Evolutionary conservation across 495 filamentous ascomycete species (phyloP).

Genomic region (Podospora pseudopauciseta): DNA sequence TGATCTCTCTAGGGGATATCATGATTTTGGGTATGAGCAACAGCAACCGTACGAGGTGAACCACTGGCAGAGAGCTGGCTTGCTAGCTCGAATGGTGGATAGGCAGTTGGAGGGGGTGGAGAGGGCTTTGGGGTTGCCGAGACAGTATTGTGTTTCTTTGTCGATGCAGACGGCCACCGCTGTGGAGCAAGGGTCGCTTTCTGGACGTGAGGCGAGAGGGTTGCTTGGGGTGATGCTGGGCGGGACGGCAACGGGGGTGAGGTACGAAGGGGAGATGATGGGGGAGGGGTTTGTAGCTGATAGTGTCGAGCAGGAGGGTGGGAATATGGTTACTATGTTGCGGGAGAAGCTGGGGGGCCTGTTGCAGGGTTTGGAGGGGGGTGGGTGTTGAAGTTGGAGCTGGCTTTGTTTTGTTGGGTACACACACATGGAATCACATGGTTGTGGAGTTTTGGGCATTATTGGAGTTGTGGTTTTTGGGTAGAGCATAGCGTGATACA

Average conservation of each 20-base stretch:
- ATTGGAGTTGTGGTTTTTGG: not conserved
- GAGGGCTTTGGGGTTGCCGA: not conserved
- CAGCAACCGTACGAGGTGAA: not conserved
- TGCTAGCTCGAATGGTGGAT: slow-evolving; percentile 6
- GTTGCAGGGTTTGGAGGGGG: not conserved
- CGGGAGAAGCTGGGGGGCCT: not conserved
- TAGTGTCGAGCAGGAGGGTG: not conserved
- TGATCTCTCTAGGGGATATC: not conserved
- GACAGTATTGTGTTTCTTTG: slow-evolving; percentile 3
- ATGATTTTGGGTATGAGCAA: not conserved
- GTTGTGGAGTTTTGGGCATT: not conserved
- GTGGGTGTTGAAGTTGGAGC: not conserved
- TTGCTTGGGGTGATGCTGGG: slow-evolving; percentile 1
- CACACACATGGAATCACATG: not conserved
- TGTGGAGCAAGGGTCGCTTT: not conserved
- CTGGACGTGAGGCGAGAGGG: not conserved
- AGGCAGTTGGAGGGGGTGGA: not conserved
- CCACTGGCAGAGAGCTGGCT: not conserved
- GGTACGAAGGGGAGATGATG: slow-evolving; percentile 1
- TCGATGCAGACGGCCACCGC: not conserved
- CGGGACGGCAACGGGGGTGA: not conserved
- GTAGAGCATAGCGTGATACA: not conserved
- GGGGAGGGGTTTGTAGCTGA: not conserved
- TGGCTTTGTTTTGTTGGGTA: not conserved
- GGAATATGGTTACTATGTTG: not conserved